Percentiles rank a stretch among this genome's conserved stretches.
phyloP scores from a whole-genome alignment of 345 rosid species.

The Rhizophora apiculata region DNA sequence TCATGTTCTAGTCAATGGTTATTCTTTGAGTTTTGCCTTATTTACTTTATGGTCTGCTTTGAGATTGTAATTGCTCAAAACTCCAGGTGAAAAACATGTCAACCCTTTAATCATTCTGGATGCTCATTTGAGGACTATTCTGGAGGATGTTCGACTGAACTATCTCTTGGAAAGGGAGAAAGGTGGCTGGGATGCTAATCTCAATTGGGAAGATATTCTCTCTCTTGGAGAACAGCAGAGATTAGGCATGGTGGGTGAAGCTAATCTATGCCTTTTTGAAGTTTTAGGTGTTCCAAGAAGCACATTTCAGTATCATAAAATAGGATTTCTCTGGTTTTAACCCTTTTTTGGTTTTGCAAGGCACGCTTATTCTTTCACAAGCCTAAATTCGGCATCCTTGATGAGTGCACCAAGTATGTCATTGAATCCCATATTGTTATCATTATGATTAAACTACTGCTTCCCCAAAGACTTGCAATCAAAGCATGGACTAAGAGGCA shows the following conservation, averaged over 20 bases:
- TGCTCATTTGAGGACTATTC: conserved; percentile 53
- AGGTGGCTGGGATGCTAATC: conserved; percentile 77
- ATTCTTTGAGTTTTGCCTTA: neutral
- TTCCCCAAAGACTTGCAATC: too few species aligned
- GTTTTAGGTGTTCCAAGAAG: neutral
- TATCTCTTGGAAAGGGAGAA: conserved; percentile 88
- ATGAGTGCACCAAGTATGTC: conserved; percentile 95
- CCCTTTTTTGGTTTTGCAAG: conserved; percentile 38
- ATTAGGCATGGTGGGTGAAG: conserved; percentile 78
- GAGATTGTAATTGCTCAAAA: conserved; percentile 8
- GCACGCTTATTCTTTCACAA: conserved; percentile 94
- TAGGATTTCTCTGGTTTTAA: conserved; percentile 12
- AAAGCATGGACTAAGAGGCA: too few species aligned
- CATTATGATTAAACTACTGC: too few species aligned
- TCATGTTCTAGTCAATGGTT: neutral
- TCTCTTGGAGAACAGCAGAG: conserved; percentile 99
- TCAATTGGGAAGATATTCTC: conserved; percentile 87
- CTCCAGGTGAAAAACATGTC: conserved; percentile 42
- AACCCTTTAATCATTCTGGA: conserved; percentile 49
- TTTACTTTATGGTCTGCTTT: neutral
- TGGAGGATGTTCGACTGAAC: conserved; percentile 73
- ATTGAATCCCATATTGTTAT: neutral
- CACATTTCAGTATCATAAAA: neutral
- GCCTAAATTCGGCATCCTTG: conserved; percentile 89
- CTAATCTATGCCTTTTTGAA: neutral